phyloP scores from a whole-genome alignment of 768 basidiomycete species.

The Termitomyces sp. region DNA sequence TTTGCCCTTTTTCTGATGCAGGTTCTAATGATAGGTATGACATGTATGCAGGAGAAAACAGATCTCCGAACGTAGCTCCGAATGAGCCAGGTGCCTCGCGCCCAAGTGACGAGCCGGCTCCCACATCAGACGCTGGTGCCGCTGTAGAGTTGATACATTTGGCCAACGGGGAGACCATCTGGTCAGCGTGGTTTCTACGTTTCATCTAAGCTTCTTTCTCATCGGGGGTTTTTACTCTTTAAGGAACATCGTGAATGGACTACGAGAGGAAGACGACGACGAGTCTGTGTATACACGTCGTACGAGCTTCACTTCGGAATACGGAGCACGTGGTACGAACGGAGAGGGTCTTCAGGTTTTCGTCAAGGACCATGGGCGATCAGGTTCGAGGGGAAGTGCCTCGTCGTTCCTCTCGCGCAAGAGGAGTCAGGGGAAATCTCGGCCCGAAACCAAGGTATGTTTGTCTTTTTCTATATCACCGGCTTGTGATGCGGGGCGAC shows the following conservation, averaged over 20 bases:
- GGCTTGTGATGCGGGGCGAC: constrained; percentile 11
- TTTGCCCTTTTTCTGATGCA: constrained; percentile 9
- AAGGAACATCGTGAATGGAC: constrained; percentile 80
- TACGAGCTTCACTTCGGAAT: constrained; percentile 71
- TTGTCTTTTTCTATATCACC: constrained; percentile 8
- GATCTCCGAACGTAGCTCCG: constrained; percentile 26
- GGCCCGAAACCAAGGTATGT: constrained; percentile 82
- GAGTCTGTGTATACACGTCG: constrained; percentile 65
- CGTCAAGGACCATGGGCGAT: constrained; percentile 69
- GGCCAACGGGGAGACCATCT: constrained; percentile 85
- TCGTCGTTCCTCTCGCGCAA: constrained; percentile 59
- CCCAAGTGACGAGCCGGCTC: constrained; percentile 17
- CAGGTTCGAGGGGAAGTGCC: constrained; percentile 61
- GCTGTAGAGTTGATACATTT: constrained; percentile 78
- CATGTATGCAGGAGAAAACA: constrained; percentile 66
- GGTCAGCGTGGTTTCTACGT: constrained; percentile 40
- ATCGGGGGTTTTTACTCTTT: constrained; percentile 1
- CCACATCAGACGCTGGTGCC: constrained; percentile 42
- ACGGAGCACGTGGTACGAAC: constrained; percentile 44
- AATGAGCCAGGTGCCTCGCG: constrained; percentile 30
- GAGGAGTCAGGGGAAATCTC: constrained; percentile 49
- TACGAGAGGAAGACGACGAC: constrained; percentile 73
- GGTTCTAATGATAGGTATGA: constrained; percentile 53
- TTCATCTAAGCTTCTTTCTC: constrained; percentile 8
- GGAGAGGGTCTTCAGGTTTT: constrained; percentile 65